Evolutionary conservation across 768 basidiomycete species (phyloP), one percentile per base, ranked within the genome.

Genomic region (Coprinellus aureogranulatus): DNA sequence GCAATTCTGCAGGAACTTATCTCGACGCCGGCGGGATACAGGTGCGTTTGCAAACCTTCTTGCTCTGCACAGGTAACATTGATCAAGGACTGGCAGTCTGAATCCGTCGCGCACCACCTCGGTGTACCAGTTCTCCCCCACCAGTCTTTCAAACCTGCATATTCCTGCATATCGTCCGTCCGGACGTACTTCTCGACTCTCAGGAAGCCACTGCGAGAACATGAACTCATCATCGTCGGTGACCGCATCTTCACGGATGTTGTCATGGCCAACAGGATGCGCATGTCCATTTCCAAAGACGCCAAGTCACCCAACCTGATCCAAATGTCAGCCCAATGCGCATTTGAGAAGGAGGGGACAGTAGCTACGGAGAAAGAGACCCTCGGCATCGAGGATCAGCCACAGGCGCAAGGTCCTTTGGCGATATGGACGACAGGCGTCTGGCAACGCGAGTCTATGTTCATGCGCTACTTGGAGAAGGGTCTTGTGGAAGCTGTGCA

Each of bases 161-260:
- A 86, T 64, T 77, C 84, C 1, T 96, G 94, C 72, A 87, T 90
- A 25, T 61, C 72, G 10, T 76, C 81, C n/a, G 85, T 96, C 53
- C 81, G 83, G 9, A 67, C 71, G 42, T 94, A 97, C 76, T 97
- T 98, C 67, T 73, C 78, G 26, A 81, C 85, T 28, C 78, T 85
- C 27, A 71, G 66, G 8, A 64, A 67, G n/a, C 85, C 87, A 20
- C 65, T 92, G 42, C 70, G 74, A 27, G 81, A 85, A 61, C 74
- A 85, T 25, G 82, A 88, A 57, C 75, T 97, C 42, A 74, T 98
- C 55, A 72, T 98, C 39, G 87, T 99, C 12, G 96, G 96, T 0
- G 96, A 99, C 74, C 83, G 96, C 11, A 73, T 98, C 52, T 89
- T 97, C 65, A 99, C 96, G 0, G 96, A 99, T 68, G 74, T 94